Conservation (phyloP, 2,329 filamentous ascomycete species). For the Trematosphaeria pertusa region DNA sequence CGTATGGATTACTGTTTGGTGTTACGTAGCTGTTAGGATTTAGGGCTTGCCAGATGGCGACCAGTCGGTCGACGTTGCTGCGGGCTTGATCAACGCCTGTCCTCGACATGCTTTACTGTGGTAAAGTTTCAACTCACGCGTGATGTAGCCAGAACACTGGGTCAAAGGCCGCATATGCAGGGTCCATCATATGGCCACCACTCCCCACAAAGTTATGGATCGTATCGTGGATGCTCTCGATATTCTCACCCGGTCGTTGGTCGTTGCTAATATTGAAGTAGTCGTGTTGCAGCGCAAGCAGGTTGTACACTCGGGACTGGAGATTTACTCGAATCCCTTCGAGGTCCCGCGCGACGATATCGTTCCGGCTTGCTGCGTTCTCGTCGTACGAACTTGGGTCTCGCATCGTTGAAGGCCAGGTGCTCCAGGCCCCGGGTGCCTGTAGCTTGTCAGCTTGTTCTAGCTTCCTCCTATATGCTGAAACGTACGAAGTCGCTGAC, state of each 20-base stretch:
- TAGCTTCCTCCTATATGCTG: too few relatives aligned
- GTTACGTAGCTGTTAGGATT: conserved; percentile 72
- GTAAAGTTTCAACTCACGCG: conserved; percentile 32
- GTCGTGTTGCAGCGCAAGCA: conserved; percentile 61
- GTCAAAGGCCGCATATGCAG: conserved; percentile 80
- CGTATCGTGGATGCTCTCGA: conserved; percentile 38
- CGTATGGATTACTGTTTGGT: conserved; percentile 58
- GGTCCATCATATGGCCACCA: conserved; percentile 56
- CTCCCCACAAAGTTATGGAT: conserved; percentile 35
- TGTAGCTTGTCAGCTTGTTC: too few relatives aligned
- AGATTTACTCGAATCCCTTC: conserved; percentile 70
- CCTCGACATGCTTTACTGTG: too few relatives aligned
- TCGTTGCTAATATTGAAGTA: conserved; percentile 68
- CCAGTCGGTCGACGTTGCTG: conserved; percentile 74
- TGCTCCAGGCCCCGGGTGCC: too few relatives aligned
- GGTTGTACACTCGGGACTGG: conserved; percentile 60
- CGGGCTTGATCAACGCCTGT: neutral
- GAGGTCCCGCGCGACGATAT: conserved; percentile 47
- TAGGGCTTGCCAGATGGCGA: conserved; percentile 79
- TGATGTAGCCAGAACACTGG: conserved; percentile 83
- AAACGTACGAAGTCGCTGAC: too few relatives aligned
- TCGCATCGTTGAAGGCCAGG: conserved; percentile 57
- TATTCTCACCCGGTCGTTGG: conserved; percentile 58
- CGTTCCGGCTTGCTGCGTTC: conserved; percentile 31
- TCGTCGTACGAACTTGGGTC: conserved; percentile 20